These are phyloP conservation scores for Claviceps sp. DNA, from an alignment of 2,329 filamentous ascomycete genomes.

Conservation along the genomic window DNA sequence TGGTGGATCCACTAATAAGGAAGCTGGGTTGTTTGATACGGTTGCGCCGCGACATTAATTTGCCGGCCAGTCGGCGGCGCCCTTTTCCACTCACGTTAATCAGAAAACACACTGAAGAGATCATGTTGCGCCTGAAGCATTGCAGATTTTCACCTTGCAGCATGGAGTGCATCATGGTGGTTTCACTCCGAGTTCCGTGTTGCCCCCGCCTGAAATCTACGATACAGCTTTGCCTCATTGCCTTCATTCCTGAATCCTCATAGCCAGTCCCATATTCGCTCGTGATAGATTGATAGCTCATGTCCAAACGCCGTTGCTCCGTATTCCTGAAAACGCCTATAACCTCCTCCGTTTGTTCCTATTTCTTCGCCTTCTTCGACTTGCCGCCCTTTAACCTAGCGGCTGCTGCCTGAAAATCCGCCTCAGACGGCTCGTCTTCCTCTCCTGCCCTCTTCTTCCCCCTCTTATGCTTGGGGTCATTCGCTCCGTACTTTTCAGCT, in stretches of 20 bases:
- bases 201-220: neutral
- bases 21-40: no score
- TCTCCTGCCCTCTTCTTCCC: conserved; percentile 42
- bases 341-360: neutral
- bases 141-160: neutral
- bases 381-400: conserved; percentile 27
- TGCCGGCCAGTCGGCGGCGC: no score
- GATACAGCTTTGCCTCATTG: neutral
- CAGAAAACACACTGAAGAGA: no score
- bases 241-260: neutral
- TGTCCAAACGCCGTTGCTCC: neutral
- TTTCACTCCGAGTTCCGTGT: neutral
- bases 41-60: no score
- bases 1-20: neutral
- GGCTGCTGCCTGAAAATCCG: conserved; percentile 45
- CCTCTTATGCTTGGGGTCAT: conserved; percentile 31
- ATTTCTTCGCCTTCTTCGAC: conserved; percentile 4
- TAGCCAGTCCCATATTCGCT: neutral
- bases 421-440: conserved; percentile 45
- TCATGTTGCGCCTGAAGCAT: no score
- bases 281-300: neutral
- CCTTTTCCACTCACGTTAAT: no score
- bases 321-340: neutral
- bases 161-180: neutral
- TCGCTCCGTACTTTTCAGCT: conserved; percentile 59